A percentile compares a stretch with the other conserved stretches of the same genome.
Conservation (phyloP, 2,329 filamentous ascomycete genomes). For the Sordariomycetes sp. region DNA sequence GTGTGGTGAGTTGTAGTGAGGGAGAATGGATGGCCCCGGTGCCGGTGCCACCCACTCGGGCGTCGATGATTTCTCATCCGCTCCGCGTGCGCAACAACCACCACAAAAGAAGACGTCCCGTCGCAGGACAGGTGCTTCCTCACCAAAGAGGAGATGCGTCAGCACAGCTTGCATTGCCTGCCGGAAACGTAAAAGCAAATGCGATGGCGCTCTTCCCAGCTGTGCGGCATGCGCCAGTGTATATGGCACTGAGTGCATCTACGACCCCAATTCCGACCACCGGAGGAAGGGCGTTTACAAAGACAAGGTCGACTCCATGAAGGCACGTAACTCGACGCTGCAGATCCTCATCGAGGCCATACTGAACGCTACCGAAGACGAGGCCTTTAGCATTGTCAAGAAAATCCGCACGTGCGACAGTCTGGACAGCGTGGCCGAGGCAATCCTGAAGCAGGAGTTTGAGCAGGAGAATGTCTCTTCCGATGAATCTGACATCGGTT, state of each 20-base stretch:
- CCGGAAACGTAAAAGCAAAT: constrained; percentile 74
- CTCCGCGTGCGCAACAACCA: too few relatives aligned
- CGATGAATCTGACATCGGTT: constrained; percentile 25
- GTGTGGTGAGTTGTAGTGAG: too few relatives aligned
- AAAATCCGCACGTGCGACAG: constrained; percentile 81
- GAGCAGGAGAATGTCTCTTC: constrained; percentile 31
- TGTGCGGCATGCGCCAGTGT: constrained; percentile 96
- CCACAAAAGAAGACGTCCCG: constrained; percentile 40
- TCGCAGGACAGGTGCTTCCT: constrained; percentile 34
- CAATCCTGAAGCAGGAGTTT: constrained; percentile 31
- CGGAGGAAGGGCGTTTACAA: constrained; percentile 95
- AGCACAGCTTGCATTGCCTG: constrained; percentile 81
- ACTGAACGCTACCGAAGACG: constrained; percentile 81
- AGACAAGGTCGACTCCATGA: constrained; percentile 81
- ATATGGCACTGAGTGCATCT: constrained; percentile 83
- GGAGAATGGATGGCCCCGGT: not conserved
- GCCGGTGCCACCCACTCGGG: too few relatives aligned
- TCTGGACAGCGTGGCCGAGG: constrained; percentile 45
- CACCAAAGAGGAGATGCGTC: constrained; percentile 61
- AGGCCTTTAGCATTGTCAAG: constrained; percentile 71
- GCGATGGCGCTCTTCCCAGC: constrained; percentile 82
- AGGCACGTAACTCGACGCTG: constrained; percentile 77
- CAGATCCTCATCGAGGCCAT: constrained; percentile 92
- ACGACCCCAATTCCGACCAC: constrained; percentile 94
- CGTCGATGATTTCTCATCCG: too few relatives aligned